A percentile compares a stretch with the other conserved stretches of the same genome.
These are phyloP conservation scores for Paspalum notatum DNA, from an alignment of 176 grass and related monocot species.

Conservation along the genomic window DNA sequence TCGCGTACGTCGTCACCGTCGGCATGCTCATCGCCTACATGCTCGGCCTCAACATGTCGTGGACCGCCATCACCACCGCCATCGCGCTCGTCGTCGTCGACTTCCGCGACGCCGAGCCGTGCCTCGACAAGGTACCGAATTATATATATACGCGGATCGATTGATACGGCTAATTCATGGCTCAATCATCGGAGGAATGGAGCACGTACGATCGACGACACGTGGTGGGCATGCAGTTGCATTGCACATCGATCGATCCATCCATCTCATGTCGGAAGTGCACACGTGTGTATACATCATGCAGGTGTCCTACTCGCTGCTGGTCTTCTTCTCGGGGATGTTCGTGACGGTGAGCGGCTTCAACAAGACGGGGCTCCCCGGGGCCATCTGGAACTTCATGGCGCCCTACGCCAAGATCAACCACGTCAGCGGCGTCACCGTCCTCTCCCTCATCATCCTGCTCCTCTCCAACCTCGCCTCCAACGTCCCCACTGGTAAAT, in stretches of 20 bases:
- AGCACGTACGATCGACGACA: not conserved
- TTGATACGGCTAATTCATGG: no score
- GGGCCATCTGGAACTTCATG: constrained; percentile 87
- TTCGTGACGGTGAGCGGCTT: constrained; percentile 97
- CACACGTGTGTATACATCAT: not conserved
- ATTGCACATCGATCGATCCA: no score
- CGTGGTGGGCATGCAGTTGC: constrained; percentile 9
- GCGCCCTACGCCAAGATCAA: constrained; percentile 83
- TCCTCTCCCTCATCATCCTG: constrained; percentile 79
- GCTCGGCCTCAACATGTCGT: constrained; percentile 95
- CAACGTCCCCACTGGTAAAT: constrained; percentile 94
- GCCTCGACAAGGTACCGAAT: constrained; percentile 92
- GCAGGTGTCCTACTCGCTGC: constrained; percentile 91
- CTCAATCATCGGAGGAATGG: no score
- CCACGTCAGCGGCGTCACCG: constrained; percentile 60
- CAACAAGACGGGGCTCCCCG: constrained; percentile 87
- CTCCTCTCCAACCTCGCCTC: constrained; percentile 96
- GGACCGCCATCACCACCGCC: constrained; percentile 88
- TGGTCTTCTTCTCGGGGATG: constrained; percentile 97
- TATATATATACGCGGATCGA: not conserved
- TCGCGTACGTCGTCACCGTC: constrained; percentile 80
- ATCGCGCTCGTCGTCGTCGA: constrained; percentile 89
- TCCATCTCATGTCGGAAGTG: not conserved
- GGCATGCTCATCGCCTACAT: constrained; percentile 84
- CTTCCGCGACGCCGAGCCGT: constrained; percentile 80